Base-by-base conservation (phyloP, 768 basidiomycete species). In the Russula abietina region DNA sequence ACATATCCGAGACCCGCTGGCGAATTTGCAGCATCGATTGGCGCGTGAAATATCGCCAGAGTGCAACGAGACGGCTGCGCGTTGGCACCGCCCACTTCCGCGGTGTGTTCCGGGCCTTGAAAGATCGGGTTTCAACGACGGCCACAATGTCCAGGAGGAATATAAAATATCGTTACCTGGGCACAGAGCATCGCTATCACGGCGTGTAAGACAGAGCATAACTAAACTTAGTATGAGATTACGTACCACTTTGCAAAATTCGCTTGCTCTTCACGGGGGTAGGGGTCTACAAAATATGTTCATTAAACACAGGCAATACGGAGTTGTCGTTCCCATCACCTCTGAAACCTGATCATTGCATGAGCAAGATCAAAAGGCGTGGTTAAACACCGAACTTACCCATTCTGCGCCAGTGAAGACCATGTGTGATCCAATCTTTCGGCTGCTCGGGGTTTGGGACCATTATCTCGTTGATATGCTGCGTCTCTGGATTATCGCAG, bases 391-490 rank as follows among this genome's bases (percentile, higher is more conserved):
- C 1, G 19, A 33, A 69, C 77, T 41, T 59, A 84, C 84, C 86
- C 65, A 78, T 77, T 22, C 85, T 76, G 63, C 77, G 76, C 85
- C 85, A 87, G 65, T 78, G 80, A 39, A 86, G 65, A 26, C 70
- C 72, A 60, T 87, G 85, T 3, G 81, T 79, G 26, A 87, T 73
- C 68, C 73, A 76, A 62, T 87, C 85, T 65, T 87, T 87, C 0
- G 77, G 55, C 38, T 72, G 71, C 24, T 76, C 70, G 0, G 83
- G 81, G 38, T 80, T 66, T 3, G 85, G 85, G 0, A 72, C 71
- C 59, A 86, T 70, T 32, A 70, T 73, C 30, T 69, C 71, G 7
- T 53, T 65, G 26, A 83, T 74, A 62, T 86, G 85, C 59, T 81
- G 74, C 9, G 78, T 56, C 17, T 83, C 82, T 0, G 75, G 66